Conservation (phyloP, 1,284 basidiomycete species). For the Leccinum pallidistipes region DNA sequence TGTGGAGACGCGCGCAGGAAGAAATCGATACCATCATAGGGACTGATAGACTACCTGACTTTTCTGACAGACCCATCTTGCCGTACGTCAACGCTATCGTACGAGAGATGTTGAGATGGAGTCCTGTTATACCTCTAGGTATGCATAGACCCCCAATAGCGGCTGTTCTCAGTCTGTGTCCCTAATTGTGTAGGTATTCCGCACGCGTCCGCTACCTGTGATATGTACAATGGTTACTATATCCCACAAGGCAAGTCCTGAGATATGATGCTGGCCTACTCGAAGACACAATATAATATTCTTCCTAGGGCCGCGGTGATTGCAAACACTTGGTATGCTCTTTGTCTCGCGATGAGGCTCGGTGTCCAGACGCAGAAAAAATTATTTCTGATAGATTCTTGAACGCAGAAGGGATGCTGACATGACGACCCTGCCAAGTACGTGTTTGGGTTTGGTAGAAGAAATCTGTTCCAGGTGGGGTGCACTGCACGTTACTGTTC, state of each 20-base stretch:
- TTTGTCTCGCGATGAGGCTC: slow-evolving; percentile 10
- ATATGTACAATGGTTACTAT: slow-evolving; percentile 19
- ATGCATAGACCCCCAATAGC: neutral
- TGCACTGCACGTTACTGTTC: no score
- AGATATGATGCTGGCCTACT: neutral
- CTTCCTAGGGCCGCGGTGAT: slow-evolving; percentile 9
- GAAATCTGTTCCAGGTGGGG: slow-evolving; percentile 17
- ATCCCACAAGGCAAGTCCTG: slow-evolving; percentile 23
- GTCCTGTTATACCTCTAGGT: slow-evolving; percentile 7
- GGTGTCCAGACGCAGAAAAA: slow-evolving; percentile 13
- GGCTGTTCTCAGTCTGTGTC: neutral
- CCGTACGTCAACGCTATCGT: slow-evolving; percentile 40
- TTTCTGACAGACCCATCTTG: slow-evolving; percentile 37
- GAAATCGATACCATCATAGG: slow-evolving; percentile 42
- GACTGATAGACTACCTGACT: slow-evolving; percentile 37
- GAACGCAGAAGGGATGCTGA: slow-evolving; percentile 14
- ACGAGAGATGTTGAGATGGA: slow-evolving; percentile 36
- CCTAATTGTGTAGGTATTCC: slow-evolving; percentile 8
- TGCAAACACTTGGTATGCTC: slow-evolving; percentile 18
- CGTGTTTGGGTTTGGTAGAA: slow-evolving; percentile 24
- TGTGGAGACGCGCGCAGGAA: slow-evolving; percentile 34
- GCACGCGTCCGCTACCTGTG: slow-evolving; percentile 7
- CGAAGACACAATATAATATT: neutral
- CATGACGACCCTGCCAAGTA: slow-evolving; percentile 13
- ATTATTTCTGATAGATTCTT: slow-evolving; percentile 22